Base-by-base conservation (phyloP, 2,329 filamentous ascomycete genomes). In the Gnomoniopsis sp. region DNA sequence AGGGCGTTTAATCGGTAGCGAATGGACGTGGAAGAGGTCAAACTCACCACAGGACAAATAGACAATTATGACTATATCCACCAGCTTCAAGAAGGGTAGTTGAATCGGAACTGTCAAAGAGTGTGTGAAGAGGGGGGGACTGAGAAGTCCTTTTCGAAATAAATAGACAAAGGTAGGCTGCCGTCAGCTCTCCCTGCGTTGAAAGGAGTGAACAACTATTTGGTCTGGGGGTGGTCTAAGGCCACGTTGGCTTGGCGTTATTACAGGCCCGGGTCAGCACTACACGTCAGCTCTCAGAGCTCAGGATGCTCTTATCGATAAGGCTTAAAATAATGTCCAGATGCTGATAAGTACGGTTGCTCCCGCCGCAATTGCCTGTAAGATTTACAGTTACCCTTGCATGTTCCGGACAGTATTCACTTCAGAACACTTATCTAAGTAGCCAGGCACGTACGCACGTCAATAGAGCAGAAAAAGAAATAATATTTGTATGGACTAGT, bases 201-300 rank as follows among this genome's bases (percentile, higher is more conserved):
- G 44, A 22, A 23, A 21, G 19, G n/a, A 19, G 33, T 33, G 19
- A 26, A 36, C 41, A 47, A 50, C 34, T 34, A 50, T 34, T 30
- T 49, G 43, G 30, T 7, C 33, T 21, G 14, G 14, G 46, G 30
- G 38, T 34, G 30, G 49, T 12, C 47, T 33, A 49, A 49, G 53
- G 41, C 53, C 53, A 56, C 47, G 41, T 44, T 50, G 53, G 44
- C 53, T 56, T 56, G 53, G 44, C 44, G 15, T 47, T 23, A 8
- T 30, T 30, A 30, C 21, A 47, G 21, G 19, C 23, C 7, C 44
- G 23, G 17, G 41, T 44, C 41, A 19, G 15, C 41, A 44, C 41
- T 10, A 44, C 41, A 47, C 44, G 44, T 47, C 19, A 47, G 44
- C 44, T 10, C 8, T 6, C 19, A 44, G 41, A 17, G 17, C 17